phyloP scores from a whole-genome alignment of 176 grass and related monocot genomes.

The Ampelocalamus luodianensis region DNA sequence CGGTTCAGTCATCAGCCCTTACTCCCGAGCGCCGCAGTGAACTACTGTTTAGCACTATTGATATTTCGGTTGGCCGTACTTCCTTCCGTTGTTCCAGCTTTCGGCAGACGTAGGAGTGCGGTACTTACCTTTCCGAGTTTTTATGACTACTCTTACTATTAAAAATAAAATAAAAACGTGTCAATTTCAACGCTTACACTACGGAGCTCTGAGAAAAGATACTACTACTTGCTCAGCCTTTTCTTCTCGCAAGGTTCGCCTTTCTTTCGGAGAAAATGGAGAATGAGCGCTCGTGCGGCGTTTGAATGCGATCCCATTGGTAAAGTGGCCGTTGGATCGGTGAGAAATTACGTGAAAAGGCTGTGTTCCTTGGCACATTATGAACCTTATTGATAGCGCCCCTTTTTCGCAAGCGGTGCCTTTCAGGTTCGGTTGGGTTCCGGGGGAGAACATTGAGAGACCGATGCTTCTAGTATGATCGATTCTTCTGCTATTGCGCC shows the following conservation, averaged over 20 bases:
- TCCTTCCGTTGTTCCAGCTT: no score
- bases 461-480: neutral
- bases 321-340: slow-evolving; percentile 32
- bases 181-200: no score
- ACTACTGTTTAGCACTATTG: no score
- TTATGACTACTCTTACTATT: no score
- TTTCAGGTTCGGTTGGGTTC: slow-evolving; percentile 17
- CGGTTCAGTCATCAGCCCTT: no score
- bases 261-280: neutral
- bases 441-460: neutral
- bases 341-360: neutral
- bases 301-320: slow-evolving; percentile 39
- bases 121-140: no score
- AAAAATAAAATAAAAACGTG: no score
- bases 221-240: neutral
- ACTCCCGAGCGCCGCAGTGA: no score
- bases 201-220: no score
- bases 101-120: no score
- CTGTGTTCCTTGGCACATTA: neutral
- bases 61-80: no score
- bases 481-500: neutral
- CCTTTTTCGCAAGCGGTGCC: neutral
- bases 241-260: neutral
- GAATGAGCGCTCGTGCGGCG: slow-evolving; percentile 21
- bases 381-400: neutral